These are phyloP conservation scores for Entelexis paramagnoliae DNA, from an alignment of 1,139 yeast genomes.

Conservation along the genomic window DNA sequence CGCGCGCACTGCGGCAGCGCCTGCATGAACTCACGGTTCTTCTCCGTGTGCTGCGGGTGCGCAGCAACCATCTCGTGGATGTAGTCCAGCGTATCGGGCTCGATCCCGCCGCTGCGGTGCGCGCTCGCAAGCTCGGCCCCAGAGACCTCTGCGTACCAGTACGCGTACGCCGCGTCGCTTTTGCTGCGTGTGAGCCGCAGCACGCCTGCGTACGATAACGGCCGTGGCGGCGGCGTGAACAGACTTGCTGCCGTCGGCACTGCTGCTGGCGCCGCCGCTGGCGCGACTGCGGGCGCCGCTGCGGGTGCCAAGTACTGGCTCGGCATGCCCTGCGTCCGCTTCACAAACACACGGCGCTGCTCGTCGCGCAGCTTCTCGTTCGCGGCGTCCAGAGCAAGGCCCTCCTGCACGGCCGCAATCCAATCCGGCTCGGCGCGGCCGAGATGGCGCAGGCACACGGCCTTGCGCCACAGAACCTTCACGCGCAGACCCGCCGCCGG, in stretches of 20 bases:
- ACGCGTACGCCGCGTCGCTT: constrained; percentile 34
- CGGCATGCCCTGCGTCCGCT: neutral
- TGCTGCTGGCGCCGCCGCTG: neutral
- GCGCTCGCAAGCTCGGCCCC: constrained; percentile 31
- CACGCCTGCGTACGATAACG: constrained; percentile 26
- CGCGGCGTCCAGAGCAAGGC: constrained; percentile 39
- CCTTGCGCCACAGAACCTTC: constrained; percentile 52
- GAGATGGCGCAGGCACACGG: constrained; percentile 38
- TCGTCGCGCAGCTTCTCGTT: constrained; percentile 33
- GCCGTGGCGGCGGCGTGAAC: constrained; percentile 19
- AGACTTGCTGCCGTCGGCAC: neutral
- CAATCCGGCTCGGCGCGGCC: constrained; percentile 32
- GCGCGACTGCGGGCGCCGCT: neutral
- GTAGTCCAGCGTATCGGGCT: constrained; percentile 46
- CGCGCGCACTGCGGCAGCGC: constrained; percentile 20
- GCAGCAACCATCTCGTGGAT: constrained; percentile 33
- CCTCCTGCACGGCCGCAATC: constrained; percentile 34
- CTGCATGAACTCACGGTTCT: constrained; percentile 15
- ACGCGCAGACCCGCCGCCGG: constrained; percentile 29
- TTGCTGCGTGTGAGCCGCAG: constrained; percentile 24
- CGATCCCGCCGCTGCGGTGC: constrained; percentile 45
- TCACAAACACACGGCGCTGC: constrained; percentile 18
- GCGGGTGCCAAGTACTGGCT: neutral
- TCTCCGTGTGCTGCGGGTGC: constrained; percentile 7
- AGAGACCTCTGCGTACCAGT: constrained; percentile 34